phyloP scores from a whole-genome alignment of 2,329 filamentous ascomycete genomes.

The Venturia effusa region DNA sequence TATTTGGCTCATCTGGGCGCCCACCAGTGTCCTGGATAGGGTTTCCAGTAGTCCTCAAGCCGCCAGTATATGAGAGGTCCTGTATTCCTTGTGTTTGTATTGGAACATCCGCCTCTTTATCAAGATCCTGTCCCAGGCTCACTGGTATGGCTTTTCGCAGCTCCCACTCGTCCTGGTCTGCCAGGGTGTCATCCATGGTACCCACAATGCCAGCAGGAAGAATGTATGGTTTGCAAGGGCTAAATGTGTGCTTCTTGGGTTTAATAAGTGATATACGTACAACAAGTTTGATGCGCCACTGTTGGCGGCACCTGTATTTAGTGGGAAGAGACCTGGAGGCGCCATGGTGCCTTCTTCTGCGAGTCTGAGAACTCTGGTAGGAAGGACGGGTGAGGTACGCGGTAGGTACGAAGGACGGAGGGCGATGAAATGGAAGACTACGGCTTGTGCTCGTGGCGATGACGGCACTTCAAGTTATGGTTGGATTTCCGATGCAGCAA shows the following conservation, averaged over 20 bases:
- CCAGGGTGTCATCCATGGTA: not conserved
- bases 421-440: not conserved
- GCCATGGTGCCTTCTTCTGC: slow-evolving; percentile 33
- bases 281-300: slow-evolving; percentile 26
- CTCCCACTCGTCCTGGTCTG: not conserved
- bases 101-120: not conserved
- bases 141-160: not conserved
- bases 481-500: not conserved
- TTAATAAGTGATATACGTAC: slow-evolving; percentile 23
- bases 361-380: slow-evolving; percentile 15
- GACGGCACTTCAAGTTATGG: no score
- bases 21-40: not conserved
- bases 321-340: slow-evolving; percentile 31
- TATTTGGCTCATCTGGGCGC: not conserved
- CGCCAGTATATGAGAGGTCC: not conserved
- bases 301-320: slow-evolving; percentile 38
- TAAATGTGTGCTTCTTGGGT: not conserved
- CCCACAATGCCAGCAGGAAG: not conserved
- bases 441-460: not conserved
- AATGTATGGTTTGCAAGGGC: not conserved
- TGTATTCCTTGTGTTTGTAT: not conserved
- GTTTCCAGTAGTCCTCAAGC: not conserved
- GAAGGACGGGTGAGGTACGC: not conserved
- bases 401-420: not conserved
- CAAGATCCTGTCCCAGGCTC: not conserved